Percentiles rank a stretch among this genome's conserved stretches.
These are phyloP conservation scores for Aspergillus sp. DNA, from an alignment of 2,329 filamentous ascomycete genomes.

Conservation along the genomic window DNA sequence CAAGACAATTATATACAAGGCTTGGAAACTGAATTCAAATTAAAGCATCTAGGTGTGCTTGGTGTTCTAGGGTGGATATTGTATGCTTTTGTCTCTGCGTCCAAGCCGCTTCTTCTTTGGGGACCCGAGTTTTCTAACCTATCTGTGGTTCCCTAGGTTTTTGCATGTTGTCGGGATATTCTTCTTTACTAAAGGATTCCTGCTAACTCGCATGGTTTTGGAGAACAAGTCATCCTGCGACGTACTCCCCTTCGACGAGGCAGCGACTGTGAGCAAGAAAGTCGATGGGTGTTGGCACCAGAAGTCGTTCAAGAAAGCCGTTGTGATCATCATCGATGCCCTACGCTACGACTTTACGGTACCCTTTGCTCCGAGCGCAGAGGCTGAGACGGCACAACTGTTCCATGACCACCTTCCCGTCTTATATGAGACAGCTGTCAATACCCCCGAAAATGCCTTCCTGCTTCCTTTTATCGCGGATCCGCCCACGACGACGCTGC, in stretches of 20 bases:
- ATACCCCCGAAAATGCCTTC: slow-evolving; percentile 78
- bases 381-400: slow-evolving; percentile 53
- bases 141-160: slow-evolving; percentile 42
- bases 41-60: slow-evolving; percentile 40
- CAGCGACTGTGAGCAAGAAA: slow-evolving; percentile 29
- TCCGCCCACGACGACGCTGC: slow-evolving; percentile 89
- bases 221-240: slow-evolving; percentile 73
- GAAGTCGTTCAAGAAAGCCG: slow-evolving; percentile 86
- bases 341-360: slow-evolving; percentile 96
- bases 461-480: slow-evolving; percentile 95
- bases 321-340: slow-evolving; percentile 89
- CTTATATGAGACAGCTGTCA: slow-evolving; percentile 76
- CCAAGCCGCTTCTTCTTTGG: not conserved
- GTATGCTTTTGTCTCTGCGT: slow-evolving; percentile 30
- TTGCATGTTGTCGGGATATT: slow-evolving; percentile 81
- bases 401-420: slow-evolving; percentile 90
- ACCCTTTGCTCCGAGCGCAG: slow-evolving; percentile 60
- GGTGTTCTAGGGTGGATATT: slow-evolving; percentile 44
- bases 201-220: slow-evolving; percentile 80
- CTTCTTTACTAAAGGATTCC: slow-evolving; percentile 92
- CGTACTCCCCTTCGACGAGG: slow-evolving; percentile 63
- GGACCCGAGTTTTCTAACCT: slow-evolving; percentile 5
- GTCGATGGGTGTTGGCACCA: slow-evolving; percentile 89
- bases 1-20: slow-evolving; percentile 32
- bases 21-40: slow-evolving; percentile 42